Evolutionary conservation across 225 moss, liverwort and hornwort species (phyloP).

Genomic region (Antitrichia curtipendula): DNA sequence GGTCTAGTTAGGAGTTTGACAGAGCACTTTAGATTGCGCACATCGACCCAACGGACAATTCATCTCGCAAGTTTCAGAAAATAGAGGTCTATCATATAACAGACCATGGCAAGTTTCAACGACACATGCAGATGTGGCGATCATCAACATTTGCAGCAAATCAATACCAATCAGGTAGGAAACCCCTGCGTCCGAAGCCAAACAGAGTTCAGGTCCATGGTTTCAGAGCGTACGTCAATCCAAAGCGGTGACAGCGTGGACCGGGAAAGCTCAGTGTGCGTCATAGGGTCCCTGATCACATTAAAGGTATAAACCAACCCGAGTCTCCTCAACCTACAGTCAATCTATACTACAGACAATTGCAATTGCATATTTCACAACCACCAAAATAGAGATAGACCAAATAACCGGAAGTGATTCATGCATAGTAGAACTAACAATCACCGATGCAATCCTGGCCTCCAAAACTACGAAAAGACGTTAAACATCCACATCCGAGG

Average conservation of each 20-base stretch:
- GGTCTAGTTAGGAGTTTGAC: accelerated
- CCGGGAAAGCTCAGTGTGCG: too few species aligned
- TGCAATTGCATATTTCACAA: background rate
- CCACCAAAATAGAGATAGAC: too few species aligned
- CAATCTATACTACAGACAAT: too few species aligned
- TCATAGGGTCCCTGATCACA: background rate
- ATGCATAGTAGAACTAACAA: accelerated
- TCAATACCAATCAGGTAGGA: too few species aligned
- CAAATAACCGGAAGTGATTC: background rate
- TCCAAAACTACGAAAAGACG: background rate
- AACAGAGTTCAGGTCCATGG: too few species aligned
- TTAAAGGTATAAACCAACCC: too few species aligned
- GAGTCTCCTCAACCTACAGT: background rate
- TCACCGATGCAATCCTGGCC: background rate
- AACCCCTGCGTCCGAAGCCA: too few species aligned
- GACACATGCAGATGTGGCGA: background rate
- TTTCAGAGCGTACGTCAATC: background rate
- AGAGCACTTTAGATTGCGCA: accelerated
- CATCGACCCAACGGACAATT: too few species aligned
- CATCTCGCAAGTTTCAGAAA: too few species aligned
- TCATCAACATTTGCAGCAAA: too few species aligned
- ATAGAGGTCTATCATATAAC: too few species aligned
- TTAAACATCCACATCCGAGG: background rate
- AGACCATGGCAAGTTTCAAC: too few species aligned
- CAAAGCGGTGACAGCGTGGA: background rate